Base-by-base conservation (phyloP, 1,284 basidiomycete species). In the Trametes versicolor region DNA sequence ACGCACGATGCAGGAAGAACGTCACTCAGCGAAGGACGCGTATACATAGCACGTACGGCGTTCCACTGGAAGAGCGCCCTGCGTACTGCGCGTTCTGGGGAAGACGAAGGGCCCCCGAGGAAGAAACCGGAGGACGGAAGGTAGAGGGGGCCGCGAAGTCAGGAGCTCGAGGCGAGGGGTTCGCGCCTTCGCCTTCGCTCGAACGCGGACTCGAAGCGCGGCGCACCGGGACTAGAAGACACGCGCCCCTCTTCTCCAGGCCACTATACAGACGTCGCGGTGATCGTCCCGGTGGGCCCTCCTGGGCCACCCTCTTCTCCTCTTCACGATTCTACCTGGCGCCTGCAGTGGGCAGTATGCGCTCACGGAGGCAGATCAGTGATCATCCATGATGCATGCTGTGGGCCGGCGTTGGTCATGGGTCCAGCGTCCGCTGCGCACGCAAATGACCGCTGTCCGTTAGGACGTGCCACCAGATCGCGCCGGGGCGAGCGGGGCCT, bases 401-500 rank as follows among this genome's bases (percentile, higher is more conserved):
- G 25, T 27, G 45, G 23, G 25, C 21, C 17, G 1, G 41, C 34
- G 34, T 12, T 32, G 48, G 39, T 59, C 50, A 53, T 47, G 50
- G 41, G 58, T 53, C 49, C 12, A 9, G 37, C 23, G 41, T 52
- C 50, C 27, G 12, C 48, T 23, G 21, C n/a, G 34, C 19, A 9
- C 43, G 19, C 60, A 47, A 56, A 43, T 57, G 53, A 62, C 56
- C 60, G 54, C 45, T 56, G 56, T 62, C 60, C 50, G 53, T 29
- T 27, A 15, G 23, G 29, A 12, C 54, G 53, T 56, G 60, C 54
- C 54, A 62, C 60, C 60, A 62, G 60, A 62, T 62, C 60, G 53
- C 48, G 48, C 47, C 54, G 59, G 32, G 43, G 39, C 52, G 21
- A 6, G 15, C 21, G 41, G 25, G 50, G 50, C 27, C 39, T 47